Evolutionary conservation across 2,329 filamentous ascomycete species (phyloP).

Genomic region (Periconia sp.): DNA sequence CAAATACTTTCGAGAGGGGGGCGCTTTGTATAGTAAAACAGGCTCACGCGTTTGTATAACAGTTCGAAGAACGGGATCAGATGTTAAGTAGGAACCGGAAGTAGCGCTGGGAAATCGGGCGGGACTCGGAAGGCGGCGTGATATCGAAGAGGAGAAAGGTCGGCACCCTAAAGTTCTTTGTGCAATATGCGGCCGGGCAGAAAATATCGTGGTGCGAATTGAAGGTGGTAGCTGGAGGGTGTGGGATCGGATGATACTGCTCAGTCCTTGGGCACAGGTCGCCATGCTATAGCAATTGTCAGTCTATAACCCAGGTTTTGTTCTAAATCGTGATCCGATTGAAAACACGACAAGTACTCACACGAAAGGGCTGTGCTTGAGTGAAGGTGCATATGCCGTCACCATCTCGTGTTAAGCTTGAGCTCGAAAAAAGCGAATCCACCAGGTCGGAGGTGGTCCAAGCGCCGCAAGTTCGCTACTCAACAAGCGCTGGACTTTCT

Average conservation of each 20-base stretch:
- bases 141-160: slow-evolving; percentile 30
- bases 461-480: slow-evolving; percentile 34
- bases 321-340: too few relatives aligned
- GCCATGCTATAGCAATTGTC: slow-evolving; percentile 43
- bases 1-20: slow-evolving; percentile 32
- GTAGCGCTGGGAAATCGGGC: slow-evolving; percentile 2
- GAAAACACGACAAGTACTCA: background rate
- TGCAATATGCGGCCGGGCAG: slow-evolving; percentile 28
- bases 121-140: slow-evolving; percentile 25
- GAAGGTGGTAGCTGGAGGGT: slow-evolving; percentile 40
- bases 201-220: slow-evolving; percentile 38
- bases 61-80: slow-evolving; percentile 42
- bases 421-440: slow-evolving; percentile 21
- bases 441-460: slow-evolving; percentile 16
- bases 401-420: too few relatives aligned
- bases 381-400: background rate
- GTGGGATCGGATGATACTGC: slow-evolving; percentile 30
- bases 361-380: too few relatives aligned
- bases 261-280: slow-evolving; percentile 36
- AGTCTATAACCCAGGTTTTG: too few relatives aligned
- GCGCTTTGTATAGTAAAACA: slow-evolving; percentile 41
- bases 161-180: too few relatives aligned
- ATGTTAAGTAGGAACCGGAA: slow-evolving; percentile 21
- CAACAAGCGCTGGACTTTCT: slow-evolving; percentile 35
- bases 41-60: slow-evolving; percentile 37